Base-by-base conservation (phyloP, 805 yeast species). In the Novakomyces olei region DNA sequence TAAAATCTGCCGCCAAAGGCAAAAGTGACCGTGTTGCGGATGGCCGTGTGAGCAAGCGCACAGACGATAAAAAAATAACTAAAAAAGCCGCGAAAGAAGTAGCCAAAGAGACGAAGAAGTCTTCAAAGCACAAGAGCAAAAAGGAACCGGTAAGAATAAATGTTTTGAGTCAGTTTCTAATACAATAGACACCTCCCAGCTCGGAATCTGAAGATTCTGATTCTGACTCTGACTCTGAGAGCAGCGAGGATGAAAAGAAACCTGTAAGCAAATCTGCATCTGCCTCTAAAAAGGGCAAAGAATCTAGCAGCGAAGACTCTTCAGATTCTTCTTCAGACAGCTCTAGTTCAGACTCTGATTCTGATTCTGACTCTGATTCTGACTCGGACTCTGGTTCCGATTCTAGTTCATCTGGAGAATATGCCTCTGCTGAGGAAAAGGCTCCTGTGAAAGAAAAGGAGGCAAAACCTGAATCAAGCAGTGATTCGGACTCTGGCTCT, bases 321-420 rank as follows among this genome's bases (percentile, higher is more conserved):
- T 29, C 36, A 10, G 40, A 37, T 27, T 28, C 40, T 15, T 23
- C 29, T 6, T 38, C 51, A 15, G 50, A 46, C 28, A 43, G 49
- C 15, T 43, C 51, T 17, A 45, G 43, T 32, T 39, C 33, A 8
- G 40, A 37, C 34, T 22, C 41, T 14, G 20, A 28, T 7, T 38
- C 51, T 17, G 50, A 45, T 27, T 45, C 51, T 14, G 50, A 42
- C 22, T 44, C 51, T 19, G 45, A 43, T 30, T 39, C 47, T 20
- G 46, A 46, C 30, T 43, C 54, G 26, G 48, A 40, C 30, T 40
- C 49, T 26, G 51, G 45, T 29, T 34, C 43, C 19, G 44, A 39
- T 27, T 44, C 46, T 25, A 41, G 48, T 19, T 47, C 40, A 31
- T 39, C 47, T 19, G n/a, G n/a, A n/a, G n/a, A n/a, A n/a, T n/a